phyloP scores from a whole-genome alignment of 2,329 filamentous ascomycete genomes.

The Trichoderma sp. region DNA sequence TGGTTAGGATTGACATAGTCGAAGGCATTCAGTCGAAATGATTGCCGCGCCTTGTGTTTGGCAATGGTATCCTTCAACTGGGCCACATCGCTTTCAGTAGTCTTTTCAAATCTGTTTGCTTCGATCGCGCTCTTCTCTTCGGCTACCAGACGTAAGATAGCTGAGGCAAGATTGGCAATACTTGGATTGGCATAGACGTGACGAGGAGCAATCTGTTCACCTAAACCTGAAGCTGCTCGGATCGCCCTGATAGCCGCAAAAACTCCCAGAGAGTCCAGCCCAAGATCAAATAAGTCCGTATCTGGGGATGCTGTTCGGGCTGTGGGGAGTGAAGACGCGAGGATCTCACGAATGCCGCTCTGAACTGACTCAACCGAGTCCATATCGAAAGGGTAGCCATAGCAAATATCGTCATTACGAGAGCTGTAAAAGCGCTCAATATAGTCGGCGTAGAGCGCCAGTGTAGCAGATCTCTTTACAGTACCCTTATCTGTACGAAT shows the following conservation, averaged over 20 bases:
- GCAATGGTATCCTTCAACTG: constrained; percentile 20
- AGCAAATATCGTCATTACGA: background rate
- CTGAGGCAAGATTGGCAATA: background rate
- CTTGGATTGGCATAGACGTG: background rate
- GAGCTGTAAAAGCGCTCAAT: constrained; percentile 48
- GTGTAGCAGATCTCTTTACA: constrained; percentile 43
- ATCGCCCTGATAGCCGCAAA: constrained; percentile 36
- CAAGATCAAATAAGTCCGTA: constrained; percentile 32
- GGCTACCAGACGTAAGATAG: background rate
- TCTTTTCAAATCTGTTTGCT: background rate
- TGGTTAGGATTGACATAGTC: constrained; percentile 37
- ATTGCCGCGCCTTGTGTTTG: constrained; percentile 31
- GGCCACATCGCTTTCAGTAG: background rate
- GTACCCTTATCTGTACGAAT: constrained; percentile 48
- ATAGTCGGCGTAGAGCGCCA: constrained; percentile 44
- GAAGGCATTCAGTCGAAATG: constrained; percentile 34
- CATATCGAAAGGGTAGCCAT: background rate
- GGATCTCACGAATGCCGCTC: background rate
- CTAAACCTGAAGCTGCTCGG: constrained; percentile 32
- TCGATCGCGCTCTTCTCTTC: background rate
- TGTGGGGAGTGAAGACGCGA: constrained; percentile 20
- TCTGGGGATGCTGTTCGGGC: constrained; percentile 26
- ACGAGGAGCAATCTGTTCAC: constrained; percentile 4
- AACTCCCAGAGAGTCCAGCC: constrained; percentile 37
- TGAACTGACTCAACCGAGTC: background rate